A percentile compares a stretch with the other conserved stretches of the same genome.
phyloP scores from a whole-genome alignment of 768 basidiomycete genomes.

The Auriscalpium vulgare region DNA sequence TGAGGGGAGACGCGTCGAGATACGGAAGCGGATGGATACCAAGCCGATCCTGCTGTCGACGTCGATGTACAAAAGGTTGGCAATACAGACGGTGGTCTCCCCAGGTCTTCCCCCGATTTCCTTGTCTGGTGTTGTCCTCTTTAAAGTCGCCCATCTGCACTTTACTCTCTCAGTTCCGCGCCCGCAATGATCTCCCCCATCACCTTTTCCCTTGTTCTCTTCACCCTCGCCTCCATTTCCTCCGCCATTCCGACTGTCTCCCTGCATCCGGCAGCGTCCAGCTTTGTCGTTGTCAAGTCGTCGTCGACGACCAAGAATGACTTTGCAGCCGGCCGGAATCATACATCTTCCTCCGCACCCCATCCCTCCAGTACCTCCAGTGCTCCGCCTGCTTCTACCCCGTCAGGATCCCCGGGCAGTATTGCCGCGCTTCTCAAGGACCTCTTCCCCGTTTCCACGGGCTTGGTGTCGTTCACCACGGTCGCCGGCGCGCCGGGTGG shows the following conservation, averaged over 20 bases:
- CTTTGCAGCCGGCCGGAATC: neutral
- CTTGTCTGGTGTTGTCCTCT: too few species aligned
- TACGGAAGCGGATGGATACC: too few species aligned
- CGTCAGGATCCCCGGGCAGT: neutral
- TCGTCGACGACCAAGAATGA: neutral
- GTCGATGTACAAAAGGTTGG: too few species aligned
- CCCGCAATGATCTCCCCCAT: neutral
- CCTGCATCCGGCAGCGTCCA: neutral
- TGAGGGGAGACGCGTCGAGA: too few species aligned
- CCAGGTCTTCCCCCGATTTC: too few species aligned
- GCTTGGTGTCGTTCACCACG: constrained; percentile 21
- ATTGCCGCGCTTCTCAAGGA: constrained; percentile 4
- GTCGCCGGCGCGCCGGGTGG: constrained; percentile 10
- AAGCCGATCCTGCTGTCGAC: too few species aligned
- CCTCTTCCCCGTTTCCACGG: constrained; percentile 19
- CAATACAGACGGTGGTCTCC: too few species aligned
- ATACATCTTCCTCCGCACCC: neutral
- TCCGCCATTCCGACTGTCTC: neutral
- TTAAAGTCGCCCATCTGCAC: too few species aligned
- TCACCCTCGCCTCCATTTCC: neutral
- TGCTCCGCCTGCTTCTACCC: neutral
- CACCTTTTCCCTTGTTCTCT: neutral
- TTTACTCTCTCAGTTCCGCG: neutral
- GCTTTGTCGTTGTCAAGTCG: neutral
- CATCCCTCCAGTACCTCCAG: neutral